Conservation (phyloP, 495 filamentous ascomycete species). For the Talaromyces nanjingensis region DNA sequence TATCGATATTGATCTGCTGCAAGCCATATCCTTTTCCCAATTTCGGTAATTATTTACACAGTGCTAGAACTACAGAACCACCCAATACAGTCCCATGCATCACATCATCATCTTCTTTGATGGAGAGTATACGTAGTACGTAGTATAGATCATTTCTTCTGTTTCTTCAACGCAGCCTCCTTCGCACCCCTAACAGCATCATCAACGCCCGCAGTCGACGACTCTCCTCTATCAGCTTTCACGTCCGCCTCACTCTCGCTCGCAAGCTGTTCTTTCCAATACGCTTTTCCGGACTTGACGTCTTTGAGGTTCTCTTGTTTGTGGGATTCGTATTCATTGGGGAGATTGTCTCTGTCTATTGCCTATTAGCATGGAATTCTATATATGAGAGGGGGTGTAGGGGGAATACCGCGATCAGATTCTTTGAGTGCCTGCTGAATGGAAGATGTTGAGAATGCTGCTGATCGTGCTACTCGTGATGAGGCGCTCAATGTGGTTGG, state of each 20-base stretch:
- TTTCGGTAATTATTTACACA: background rate
- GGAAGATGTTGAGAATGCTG: slow-evolving; percentile 25
- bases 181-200: background rate
- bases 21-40: background rate
- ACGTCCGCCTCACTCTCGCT: slow-evolving; percentile 77
- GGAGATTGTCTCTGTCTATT: slow-evolving; percentile 34
- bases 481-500: slow-evolving; percentile 9
- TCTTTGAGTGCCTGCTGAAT: slow-evolving; percentile 26
- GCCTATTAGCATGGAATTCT: background rate
- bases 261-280: slow-evolving; percentile 77
- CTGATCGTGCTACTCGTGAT: background rate
- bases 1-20: background rate
- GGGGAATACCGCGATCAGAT: slow-evolving; percentile 24
- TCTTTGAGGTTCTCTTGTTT: slow-evolving; percentile 66
- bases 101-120: background rate
- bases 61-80: background rate
- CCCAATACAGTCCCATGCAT: background rate
- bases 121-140: background rate
- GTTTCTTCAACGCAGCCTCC: background rate
- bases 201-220: slow-evolving; percentile 41
- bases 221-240: slow-evolving; percentile 67
- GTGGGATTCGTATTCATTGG: slow-evolving; percentile 52
- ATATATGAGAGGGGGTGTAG: background rate
- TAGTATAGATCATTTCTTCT: background rate
- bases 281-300: slow-evolving; percentile 65